A percentile compares a stretch with the other conserved stretches of the same genome.
Evolutionary conservation across 2,329 filamentous ascomycete species (phyloP).

Genomic region (Neofusicoccum sp.): DNA sequence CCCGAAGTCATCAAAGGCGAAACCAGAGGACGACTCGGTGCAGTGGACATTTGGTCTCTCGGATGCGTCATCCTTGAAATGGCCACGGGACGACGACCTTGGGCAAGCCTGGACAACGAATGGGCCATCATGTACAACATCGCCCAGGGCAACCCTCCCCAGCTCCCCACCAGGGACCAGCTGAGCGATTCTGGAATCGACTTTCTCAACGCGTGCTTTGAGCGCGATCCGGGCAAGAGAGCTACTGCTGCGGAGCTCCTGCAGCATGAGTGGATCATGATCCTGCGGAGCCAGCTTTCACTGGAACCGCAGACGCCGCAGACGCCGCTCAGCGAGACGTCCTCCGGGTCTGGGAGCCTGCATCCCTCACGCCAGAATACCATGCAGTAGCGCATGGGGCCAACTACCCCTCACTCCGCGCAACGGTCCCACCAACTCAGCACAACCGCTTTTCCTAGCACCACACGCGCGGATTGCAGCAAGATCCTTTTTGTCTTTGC

Average conservation of each 20-base stretch:
- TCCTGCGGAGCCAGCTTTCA: conserved; percentile 48
- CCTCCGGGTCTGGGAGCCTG: conserved; percentile 1
- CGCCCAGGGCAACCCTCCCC: conserved; percentile 90
- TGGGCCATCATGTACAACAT: conserved; percentile 99
- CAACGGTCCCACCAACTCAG: too few species aligned
- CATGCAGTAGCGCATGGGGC: neutral
- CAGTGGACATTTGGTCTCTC: conserved; percentile 94
- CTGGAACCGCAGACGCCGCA: conserved; percentile 51
- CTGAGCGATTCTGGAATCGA: conserved; percentile 83
- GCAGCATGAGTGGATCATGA: conserved; percentile 85
- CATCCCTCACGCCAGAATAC: conserved; percentile 12
- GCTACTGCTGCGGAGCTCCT: conserved; percentile 85
- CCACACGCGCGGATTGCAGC: neutral
- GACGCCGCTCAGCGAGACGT: conserved; percentile 36
- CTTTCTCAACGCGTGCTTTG: conserved; percentile 85
- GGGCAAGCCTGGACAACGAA: conserved; percentile 96
- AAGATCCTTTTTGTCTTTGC: neutral
- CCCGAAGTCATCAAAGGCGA: conserved; percentile 96
- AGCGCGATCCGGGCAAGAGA: conserved; percentile 76
- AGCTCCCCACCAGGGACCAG: conserved; percentile 79
- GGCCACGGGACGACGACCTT: conserved; percentile 91
- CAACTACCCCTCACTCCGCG: neutral
- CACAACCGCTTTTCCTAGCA: neutral
- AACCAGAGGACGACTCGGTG: conserved; percentile 71
- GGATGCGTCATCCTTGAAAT: conserved; percentile 97